Conservation (phyloP, 441 rosid species). For the Corymbia calophylla region DNA sequence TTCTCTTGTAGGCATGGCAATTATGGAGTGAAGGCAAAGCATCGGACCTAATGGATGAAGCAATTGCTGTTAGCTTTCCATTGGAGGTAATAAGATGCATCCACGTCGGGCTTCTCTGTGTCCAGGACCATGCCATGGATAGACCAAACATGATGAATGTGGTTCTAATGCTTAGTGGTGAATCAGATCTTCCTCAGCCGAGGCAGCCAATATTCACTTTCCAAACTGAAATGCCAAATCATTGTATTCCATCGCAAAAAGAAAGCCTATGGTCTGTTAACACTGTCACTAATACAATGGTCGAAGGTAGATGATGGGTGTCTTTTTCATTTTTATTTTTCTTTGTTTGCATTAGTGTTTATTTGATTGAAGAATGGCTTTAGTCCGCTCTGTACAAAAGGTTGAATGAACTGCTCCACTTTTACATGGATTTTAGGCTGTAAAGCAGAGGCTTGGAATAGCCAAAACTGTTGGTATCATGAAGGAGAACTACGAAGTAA, state of each 20-base stretch:
- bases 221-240: not conserved
- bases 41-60: not conserved
- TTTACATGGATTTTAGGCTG: too few relatives aligned
- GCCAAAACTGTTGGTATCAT: too few relatives aligned
- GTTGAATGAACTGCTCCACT: too few relatives aligned
- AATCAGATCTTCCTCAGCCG: not conserved
- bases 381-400: too few relatives aligned
- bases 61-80: not conserved
- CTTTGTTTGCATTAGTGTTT: not conserved
- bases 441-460: too few relatives aligned
- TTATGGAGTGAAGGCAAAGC: not conserved
- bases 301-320: not conserved
- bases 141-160: not conserved
- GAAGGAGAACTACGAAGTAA: too few relatives aligned
- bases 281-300: not conserved
- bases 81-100: not conserved
- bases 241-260: not conserved
- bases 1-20: not conserved
- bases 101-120: not conserved
- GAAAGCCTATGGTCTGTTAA: not conserved
- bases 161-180: not conserved
- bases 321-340: not conserved
- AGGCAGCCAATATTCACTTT: not conserved
- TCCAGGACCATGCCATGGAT: not conserved
- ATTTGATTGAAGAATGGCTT: too few relatives aligned